phyloP scores from a whole-genome alignment of 2,329 filamentous ascomycete genomes.

The Alternaria triticimaculans region DNA sequence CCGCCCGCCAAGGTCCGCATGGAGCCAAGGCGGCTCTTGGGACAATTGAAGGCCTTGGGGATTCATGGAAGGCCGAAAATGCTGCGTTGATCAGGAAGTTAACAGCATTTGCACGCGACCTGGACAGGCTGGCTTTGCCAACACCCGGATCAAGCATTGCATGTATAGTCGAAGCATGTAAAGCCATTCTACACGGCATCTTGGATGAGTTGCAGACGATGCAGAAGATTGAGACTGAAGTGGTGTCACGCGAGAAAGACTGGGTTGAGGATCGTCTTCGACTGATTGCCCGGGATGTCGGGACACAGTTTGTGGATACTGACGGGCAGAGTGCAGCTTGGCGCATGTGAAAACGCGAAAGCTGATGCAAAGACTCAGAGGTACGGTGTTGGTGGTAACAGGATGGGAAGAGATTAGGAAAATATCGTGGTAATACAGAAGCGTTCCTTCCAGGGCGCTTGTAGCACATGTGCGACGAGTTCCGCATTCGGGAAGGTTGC shows the following conservation, averaged over 20 bases:
- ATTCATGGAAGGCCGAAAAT: slow-evolving; percentile 45
- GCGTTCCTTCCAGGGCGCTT: neutral
- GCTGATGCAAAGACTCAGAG: neutral
- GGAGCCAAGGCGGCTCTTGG: slow-evolving; percentile 13
- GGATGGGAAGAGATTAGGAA: neutral
- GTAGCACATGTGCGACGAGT: neutral
- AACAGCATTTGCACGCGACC: slow-evolving; percentile 36
- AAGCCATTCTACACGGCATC: slow-evolving; percentile 38
- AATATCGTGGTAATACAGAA: neutral
- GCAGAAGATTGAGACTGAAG: slow-evolving; percentile 39
- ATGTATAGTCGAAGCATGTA: slow-evolving; percentile 37
- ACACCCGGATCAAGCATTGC: slow-evolving; percentile 43
- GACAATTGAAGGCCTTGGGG: slow-evolving; percentile 40
- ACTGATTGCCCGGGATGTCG: slow-evolving; percentile 31
- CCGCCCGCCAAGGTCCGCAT: slow-evolving; percentile 18
- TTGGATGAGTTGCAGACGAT: slow-evolving; percentile 45
- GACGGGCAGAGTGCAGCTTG: slow-evolving; percentile 28
- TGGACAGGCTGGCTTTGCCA: slow-evolving; percentile 40
- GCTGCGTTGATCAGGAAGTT: slow-evolving; percentile 45
- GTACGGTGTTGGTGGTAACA: neutral
- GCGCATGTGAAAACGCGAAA: slow-evolving; percentile 22
- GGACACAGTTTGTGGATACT: slow-evolving; percentile 15
- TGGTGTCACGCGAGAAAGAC: slow-evolving; percentile 41
- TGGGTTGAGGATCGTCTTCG: slow-evolving; percentile 46
- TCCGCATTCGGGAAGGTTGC: neutral